Conservation (phyloP, 495 filamentous ascomycete species). For the Cudoniella acicularis region DNA sequence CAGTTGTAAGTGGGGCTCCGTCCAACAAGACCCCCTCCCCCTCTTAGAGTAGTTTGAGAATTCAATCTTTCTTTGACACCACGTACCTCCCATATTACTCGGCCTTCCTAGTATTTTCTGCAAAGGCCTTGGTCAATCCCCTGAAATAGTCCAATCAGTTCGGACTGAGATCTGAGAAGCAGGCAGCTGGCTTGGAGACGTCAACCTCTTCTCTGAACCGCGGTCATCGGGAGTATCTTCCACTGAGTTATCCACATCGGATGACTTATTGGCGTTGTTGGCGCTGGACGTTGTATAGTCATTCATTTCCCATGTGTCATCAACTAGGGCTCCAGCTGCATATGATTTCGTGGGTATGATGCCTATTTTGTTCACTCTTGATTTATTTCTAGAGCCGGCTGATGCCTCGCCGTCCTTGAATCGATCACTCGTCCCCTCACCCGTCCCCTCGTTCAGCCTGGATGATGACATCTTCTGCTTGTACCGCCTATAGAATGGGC, state of each 20-base stretch:
- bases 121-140: neutral
- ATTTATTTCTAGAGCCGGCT: neutral
- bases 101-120: neutral
- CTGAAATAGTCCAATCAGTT: neutral
- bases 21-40: neutral
- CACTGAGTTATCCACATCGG: neutral
- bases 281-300: neutral
- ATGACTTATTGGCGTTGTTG: neutral
- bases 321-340: neutral
- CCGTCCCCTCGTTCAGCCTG: neutral
- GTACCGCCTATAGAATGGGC: neutral
- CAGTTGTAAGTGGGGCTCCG: too few species aligned
- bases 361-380: neutral
- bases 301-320: neutral
- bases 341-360: neutral
- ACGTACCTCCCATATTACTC: neutral
- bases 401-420: neutral
- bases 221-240: neutral
- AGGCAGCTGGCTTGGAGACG: neutral
- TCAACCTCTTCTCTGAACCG: neutral
- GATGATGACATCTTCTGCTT: neutral
- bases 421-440: too few species aligned
- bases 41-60: neutral
- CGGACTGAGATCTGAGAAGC: neutral
- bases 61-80: neutral